phyloP scores from a whole-genome alignment of 2,329 filamentous ascomycete genomes.

The Monosporascus sp. region DNA sequence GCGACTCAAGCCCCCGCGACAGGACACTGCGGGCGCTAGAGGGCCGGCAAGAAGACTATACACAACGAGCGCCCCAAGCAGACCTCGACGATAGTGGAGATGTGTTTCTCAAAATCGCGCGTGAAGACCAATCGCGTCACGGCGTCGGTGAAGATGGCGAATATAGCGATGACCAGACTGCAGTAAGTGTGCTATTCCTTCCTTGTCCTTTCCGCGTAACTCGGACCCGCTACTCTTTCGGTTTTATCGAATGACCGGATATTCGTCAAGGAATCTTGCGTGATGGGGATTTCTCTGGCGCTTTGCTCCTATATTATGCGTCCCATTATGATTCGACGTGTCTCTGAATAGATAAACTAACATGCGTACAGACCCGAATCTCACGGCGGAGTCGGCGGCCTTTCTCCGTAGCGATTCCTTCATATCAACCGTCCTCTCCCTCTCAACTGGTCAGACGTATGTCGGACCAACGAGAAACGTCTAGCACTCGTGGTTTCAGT shows the following conservation, averaged over 20 bases:
- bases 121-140: constrained; percentile 42
- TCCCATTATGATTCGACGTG: too few relatives aligned
- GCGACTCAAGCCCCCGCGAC: constrained; percentile 41
- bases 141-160: constrained; percentile 27
- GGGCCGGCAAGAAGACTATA: constrained; percentile 34
- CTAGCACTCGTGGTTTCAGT: constrained; percentile 30
- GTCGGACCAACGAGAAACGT: constrained; percentile 51
- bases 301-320: too few relatives aligned
- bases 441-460: constrained; percentile 46
- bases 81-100: constrained; percentile 52
- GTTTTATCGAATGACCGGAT: too few relatives aligned
- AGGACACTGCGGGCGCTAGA: constrained; percentile 47
- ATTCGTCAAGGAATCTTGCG: too few relatives aligned
- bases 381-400: constrained; percentile 46
- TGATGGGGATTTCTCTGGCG: too few relatives aligned
- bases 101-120: constrained; percentile 53
- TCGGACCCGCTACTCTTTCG: too few relatives aligned
- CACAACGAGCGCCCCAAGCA: constrained; percentile 27
- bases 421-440: constrained; percentile 44
- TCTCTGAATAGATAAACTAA: constrained; percentile 6
- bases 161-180: constrained; percentile 31
- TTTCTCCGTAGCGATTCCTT: constrained; percentile 44
- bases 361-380: constrained; percentile 38
- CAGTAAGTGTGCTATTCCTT: constrained; percentile 36
- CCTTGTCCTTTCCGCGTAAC: too few relatives aligned